phyloP scores from a whole-genome alignment of 805 yeast genomes.

The Candida easanensis region DNA sequence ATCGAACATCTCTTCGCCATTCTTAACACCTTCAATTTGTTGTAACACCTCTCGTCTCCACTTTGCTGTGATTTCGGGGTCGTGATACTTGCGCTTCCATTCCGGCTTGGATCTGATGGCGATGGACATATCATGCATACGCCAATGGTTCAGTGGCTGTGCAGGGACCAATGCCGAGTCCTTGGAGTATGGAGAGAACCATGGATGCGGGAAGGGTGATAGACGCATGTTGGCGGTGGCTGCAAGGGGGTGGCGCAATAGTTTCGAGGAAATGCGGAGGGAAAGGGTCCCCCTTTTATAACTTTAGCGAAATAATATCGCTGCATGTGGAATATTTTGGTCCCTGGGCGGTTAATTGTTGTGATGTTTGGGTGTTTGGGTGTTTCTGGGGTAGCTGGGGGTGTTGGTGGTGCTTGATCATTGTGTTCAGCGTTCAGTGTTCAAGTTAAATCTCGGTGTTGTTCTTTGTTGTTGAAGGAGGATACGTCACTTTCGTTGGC shows the following conservation, averaged over 20 bases:
- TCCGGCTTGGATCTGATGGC: constrained; percentile 9
- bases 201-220: constrained; percentile 8
- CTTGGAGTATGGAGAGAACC: constrained; percentile 2
- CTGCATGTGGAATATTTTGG: too few species aligned
- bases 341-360: too few species aligned
- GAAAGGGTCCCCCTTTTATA: too few species aligned
- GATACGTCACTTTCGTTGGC: too few species aligned
- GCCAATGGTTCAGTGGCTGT: constrained; percentile 8
- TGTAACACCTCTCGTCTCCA: constrained; percentile 4
- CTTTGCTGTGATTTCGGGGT: constrained; percentile 1
- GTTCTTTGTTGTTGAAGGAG: too few species aligned
- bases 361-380: too few species aligned
- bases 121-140: constrained; percentile 4
- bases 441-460: too few species aligned
- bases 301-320: too few species aligned
- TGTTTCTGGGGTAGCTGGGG: too few species aligned
- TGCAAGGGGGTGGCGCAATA: neutral
- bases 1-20: constrained; percentile 7
- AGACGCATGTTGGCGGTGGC: neutral
- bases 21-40: constrained; percentile 3
- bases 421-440: too few species aligned
- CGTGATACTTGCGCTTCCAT: constrained; percentile 11
- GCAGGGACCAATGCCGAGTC: neutral
- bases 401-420: too few species aligned
- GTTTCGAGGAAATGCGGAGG: too few species aligned